Conservation (phyloP, 805 yeast species). For the Jamesozyma lodderae region DNA sequence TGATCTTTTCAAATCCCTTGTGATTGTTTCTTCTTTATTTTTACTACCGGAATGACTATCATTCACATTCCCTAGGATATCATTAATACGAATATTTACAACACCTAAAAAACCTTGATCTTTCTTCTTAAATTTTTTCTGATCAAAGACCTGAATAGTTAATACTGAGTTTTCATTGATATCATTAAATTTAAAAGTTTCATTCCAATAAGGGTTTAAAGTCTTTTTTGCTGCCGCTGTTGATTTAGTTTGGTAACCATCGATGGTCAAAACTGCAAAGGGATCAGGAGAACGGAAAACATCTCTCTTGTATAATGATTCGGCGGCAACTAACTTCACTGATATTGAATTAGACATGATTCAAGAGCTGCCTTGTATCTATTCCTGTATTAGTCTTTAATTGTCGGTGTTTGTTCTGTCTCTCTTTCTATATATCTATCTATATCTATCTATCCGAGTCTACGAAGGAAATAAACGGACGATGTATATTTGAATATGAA, state of each 20-base stretch:
- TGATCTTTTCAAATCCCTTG: constrained; percentile 84
- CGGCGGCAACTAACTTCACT: constrained; percentile 88
- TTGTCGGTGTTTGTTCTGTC: not conserved
- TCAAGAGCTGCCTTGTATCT: no score
- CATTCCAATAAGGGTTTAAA: constrained; percentile 96
- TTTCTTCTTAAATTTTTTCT: constrained; percentile 93
- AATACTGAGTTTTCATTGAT: constrained; percentile 74
- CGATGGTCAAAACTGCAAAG: constrained; percentile 94
- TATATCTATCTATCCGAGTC: no score
- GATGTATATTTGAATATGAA: no score
- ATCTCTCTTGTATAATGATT: constrained; percentile 89
- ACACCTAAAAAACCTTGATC: constrained; percentile 98
- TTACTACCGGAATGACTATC: constrained; percentile 28
- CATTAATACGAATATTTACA: constrained; percentile 82
- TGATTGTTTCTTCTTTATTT: constrained; percentile 72
- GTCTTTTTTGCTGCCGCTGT: constrained; percentile 92
- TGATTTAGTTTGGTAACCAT: constrained; percentile 91
- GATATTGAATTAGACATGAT: constrained; percentile 35
- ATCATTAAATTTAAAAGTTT: constrained; percentile 66
- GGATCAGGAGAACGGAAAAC: constrained; percentile 96
- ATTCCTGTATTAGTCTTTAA: no score
- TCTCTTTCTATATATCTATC: no score
- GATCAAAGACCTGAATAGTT: constrained; percentile 92
- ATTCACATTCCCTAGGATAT: constrained; percentile 55
- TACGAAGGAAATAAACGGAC: no score